Conservation (phyloP, 2,329 filamentous ascomycete species). For the Talaromyces sp. region DNA sequence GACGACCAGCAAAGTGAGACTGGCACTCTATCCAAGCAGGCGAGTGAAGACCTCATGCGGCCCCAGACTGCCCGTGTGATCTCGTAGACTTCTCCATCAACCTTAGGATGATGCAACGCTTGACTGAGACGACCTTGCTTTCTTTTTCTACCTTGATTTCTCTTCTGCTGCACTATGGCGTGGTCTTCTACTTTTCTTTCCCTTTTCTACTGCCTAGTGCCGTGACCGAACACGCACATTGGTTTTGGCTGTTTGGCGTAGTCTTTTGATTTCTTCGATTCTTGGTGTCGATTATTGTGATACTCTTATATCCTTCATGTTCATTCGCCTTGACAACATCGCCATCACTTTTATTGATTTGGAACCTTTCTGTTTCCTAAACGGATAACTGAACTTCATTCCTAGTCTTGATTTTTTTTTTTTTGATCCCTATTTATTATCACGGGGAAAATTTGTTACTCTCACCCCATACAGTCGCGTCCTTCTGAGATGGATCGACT, state of each 20-base stretch:
- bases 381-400: conserved; percentile 1
- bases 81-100: conserved; percentile 28
- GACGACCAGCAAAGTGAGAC: conserved; percentile 39
- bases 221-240: conserved; percentile 15
- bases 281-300: conserved; percentile 26
- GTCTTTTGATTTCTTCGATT: conserved; percentile 15
- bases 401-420: background rate
- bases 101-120: conserved; percentile 32
- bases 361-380: conserved; percentile 8
- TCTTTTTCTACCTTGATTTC: background rate
- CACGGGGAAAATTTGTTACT: conserved; percentile 14
- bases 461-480: conserved; percentile 14
- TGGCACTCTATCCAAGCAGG: conserved; percentile 43
- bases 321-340: conserved; percentile 15
- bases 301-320: conserved; percentile 24
- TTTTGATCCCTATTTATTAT: no score
- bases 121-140: conserved; percentile 37
- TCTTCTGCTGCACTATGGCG: conserved; percentile 21
- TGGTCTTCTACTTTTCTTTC: conserved; percentile 12
- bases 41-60: conserved; percentile 42
- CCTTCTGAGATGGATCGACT: conserved; percentile 27
- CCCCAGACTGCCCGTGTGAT: conserved; percentile 37
- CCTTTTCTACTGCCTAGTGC: conserved; percentile 15
- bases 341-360: conserved; percentile 15
- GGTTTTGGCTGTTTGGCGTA: conserved; percentile 25